Evolutionary conservation across 2,329 filamentous ascomycete species (phyloP).

Genomic region (Cercospora citrullina): DNA sequence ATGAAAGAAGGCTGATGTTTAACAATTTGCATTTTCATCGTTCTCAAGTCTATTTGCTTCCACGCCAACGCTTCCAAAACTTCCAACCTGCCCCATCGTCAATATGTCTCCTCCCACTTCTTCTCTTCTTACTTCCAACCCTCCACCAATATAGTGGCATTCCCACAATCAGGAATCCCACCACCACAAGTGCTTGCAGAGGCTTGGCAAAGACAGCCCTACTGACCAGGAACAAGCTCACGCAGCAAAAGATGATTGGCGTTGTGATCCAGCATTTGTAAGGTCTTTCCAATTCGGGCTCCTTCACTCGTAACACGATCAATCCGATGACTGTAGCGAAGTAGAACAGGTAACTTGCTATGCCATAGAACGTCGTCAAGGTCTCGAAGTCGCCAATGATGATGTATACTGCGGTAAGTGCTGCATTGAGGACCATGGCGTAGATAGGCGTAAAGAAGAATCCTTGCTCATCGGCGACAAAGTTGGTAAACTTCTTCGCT

Average conservation of each 20-base stretch:
- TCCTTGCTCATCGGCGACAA: conserved; percentile 74
- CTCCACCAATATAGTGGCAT: conserved; percentile 88
- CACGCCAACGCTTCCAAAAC: conserved; percentile 49
- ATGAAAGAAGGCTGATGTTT: neutral
- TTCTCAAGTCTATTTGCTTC: conserved; percentile 8
- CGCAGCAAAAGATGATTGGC: conserved; percentile 97
- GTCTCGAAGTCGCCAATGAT: conserved; percentile 86
- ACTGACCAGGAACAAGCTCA: conserved; percentile 86
- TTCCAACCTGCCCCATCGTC: conserved; percentile 37
- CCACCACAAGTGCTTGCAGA: conserved; percentile 81
- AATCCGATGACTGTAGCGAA: conserved; percentile 92
- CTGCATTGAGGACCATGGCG: conserved; percentile 78
- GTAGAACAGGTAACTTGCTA: conserved; percentile 96
- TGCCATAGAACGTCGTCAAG: conserved; percentile 93
- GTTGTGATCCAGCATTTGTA: conserved; percentile 97
- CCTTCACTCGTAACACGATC: conserved; percentile 82
- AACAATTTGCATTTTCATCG: neutral
- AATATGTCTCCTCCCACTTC: conserved; percentile 29
- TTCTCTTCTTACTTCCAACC: conserved; percentile 60
- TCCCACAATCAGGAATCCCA: conserved; percentile 79
- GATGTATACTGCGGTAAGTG: conserved; percentile 74
- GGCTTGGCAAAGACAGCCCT: conserved; percentile 89
- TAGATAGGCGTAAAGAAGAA: conserved; percentile 94
- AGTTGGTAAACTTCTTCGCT: conserved; percentile 58
- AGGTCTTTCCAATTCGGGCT: conserved; percentile 83